A percentile compares a stretch with the other conserved stretches of the same genome.
phyloP scores from a whole-genome alignment of 2,329 filamentous ascomycete genomes.

The Aspergillus sojae region DNA sequence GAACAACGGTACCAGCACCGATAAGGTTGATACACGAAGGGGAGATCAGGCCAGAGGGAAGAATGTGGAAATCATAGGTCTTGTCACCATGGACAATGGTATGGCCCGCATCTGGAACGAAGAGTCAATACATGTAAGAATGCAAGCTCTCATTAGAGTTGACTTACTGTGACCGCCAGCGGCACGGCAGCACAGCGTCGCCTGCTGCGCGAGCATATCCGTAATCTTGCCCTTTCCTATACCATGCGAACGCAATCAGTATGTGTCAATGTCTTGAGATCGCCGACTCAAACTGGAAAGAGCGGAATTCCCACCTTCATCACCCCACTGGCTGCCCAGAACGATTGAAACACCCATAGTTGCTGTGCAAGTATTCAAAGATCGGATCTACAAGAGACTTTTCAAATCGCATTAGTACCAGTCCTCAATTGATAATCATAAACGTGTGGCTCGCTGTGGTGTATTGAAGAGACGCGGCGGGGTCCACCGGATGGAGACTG shows the following conservation, averaged over 20 bases:
- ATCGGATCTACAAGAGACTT: neutral
- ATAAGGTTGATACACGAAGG: conserved; percentile 51
- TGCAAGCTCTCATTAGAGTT: neutral
- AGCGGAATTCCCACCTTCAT: conserved; percentile 41
- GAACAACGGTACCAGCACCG: conserved; percentile 50
- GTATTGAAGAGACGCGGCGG: neutral
- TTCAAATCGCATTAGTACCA: neutral
- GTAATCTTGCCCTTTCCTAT: conserved; percentile 52
- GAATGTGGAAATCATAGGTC: conserved; percentile 54
- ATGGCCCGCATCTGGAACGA: conserved; percentile 46
- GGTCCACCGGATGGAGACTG: neutral
- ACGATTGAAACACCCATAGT: conserved; percentile 46
- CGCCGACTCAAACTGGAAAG: neutral
- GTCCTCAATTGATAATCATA: neutral
- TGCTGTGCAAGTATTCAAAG: conserved; percentile 3
- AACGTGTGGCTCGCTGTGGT: neutral
- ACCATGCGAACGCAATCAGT: conserved; percentile 14
- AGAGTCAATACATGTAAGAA: conserved; percentile 1
- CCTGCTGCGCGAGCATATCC: conserved; percentile 49
- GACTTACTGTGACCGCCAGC: conserved; percentile 51
- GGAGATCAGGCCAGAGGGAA: conserved; percentile 49
- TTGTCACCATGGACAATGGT: conserved; percentile 50
- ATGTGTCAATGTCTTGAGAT: conserved; percentile 2
- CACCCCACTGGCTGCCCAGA: conserved; percentile 51
- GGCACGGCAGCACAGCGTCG: conserved; percentile 48